Evolutionary conservation across 768 basidiomycete genomes (phyloP), one percentile per base, ranked within the genome.

Genomic region (Clavaria fumosa): DNA sequence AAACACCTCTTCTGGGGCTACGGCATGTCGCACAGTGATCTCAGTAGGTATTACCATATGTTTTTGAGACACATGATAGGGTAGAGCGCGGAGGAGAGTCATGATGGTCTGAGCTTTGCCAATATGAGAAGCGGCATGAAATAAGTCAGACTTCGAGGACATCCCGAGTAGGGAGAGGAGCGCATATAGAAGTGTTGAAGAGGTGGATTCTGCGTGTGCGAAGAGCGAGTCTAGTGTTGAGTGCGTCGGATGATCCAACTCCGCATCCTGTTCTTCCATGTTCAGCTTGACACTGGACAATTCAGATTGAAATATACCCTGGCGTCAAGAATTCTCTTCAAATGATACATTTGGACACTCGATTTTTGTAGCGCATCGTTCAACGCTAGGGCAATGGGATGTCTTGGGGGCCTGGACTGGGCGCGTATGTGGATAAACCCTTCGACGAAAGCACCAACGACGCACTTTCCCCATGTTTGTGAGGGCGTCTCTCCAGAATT

Each of bases 401-500:
- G 85, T 35, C 69, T 70, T 27, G 79, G 81, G 12, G 83, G 81
- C 53, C 63, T 76, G 51, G 70, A 69, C 83, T 86, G 59, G 42
- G 40, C 43, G 42, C 37, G 35, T 33, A 44, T 53, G 33, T 40
- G 31, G 48, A 44, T 47, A 34, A 45, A 41, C 12, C 27, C 14
- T 6, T 18, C 21, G 35, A 24, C 18, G 19, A 39, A 14, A 7
- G 34, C 22, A 26, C 32, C 10, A 12, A 23, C 4, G 39, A 54
- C 66, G 53, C 49, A 80, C 85, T 50, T 78, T 68, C 48, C 60
- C 60, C 15, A 85, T 70, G 33, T 59, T 67, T 48, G 75, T 80
- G 19, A 88, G 50, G 9, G 80, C 75, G 50, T 90, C 83, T 47
- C 73, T 70, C 85, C 85, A 90, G 53, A 88, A 89, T 52, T 86